These are phyloP conservation scores for Tylopilus subfusipes DNA, from an alignment of 768 basidiomycete species.

Conservation along the genomic window DNA sequence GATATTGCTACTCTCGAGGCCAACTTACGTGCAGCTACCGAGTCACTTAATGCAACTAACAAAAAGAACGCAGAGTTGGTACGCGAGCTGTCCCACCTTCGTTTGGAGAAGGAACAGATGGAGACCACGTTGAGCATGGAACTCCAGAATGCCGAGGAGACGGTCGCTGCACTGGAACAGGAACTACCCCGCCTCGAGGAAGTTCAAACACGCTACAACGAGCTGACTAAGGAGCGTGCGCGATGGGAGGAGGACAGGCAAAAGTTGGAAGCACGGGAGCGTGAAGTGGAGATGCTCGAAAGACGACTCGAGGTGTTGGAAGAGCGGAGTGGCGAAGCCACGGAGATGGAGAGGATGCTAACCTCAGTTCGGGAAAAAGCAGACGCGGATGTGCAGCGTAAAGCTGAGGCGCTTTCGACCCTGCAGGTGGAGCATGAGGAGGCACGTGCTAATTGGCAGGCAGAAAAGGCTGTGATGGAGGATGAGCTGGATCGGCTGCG, in stretches of 20 bases:
- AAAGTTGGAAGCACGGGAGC: slow-evolving; percentile 35
- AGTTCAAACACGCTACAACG: slow-evolving; percentile 45
- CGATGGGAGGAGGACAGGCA: slow-evolving; percentile 49
- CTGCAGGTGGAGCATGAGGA: slow-evolving; percentile 40
- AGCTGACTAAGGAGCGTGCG: slow-evolving; percentile 46
- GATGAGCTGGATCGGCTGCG: slow-evolving; percentile 47
- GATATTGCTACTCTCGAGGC: slow-evolving; percentile 58
- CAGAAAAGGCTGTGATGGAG: slow-evolving; percentile 46
- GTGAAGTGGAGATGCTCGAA: slow-evolving; percentile 39
- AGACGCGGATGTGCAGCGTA: slow-evolving; percentile 39
- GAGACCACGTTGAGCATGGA: slow-evolving; percentile 65
- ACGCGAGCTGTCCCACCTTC: slow-evolving; percentile 58
- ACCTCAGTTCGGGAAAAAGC: slow-evolving; percentile 33
- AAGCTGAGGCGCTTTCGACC: slow-evolving; percentile 37
- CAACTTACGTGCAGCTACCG: slow-evolving; percentile 59
- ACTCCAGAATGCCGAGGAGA: slow-evolving; percentile 63
- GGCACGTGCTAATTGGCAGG: slow-evolving; percentile 50
- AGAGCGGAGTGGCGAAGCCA: slow-evolving; percentile 39
- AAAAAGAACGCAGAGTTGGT: slow-evolving; percentile 60
- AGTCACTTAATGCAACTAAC: slow-evolving; percentile 53
- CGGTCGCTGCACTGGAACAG: slow-evolving; percentile 52
- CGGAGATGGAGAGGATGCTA: slow-evolving; percentile 40
- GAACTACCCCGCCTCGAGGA: slow-evolving; percentile 51
- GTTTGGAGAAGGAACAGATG: slow-evolving; percentile 65
- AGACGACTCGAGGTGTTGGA: slow-evolving; percentile 43